Percentiles rank a stretch among this genome's conserved stretches.
Evolutionary conservation across 2,329 filamentous ascomycete species (phyloP).

Genomic region (Colletotrichum endophyticum): DNA sequence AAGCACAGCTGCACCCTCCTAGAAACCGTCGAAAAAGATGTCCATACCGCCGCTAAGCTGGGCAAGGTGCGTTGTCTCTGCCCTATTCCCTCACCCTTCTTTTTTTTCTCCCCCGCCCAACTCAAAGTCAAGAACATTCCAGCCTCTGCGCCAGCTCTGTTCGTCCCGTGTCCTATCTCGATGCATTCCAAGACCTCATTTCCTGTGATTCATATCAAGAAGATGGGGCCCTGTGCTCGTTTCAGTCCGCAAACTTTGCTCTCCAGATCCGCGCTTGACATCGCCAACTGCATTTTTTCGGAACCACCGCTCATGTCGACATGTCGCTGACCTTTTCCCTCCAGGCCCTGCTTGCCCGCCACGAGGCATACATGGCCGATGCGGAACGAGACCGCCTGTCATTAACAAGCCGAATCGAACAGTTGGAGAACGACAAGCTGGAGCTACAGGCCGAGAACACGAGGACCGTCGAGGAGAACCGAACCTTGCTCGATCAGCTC

Average conservation of each 20-base stretch:
- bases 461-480: slow-evolving; percentile 82
- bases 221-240: slow-evolving; percentile 21
- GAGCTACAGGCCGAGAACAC: slow-evolving; percentile 79
- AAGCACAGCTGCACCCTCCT: slow-evolving; percentile 80
- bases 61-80: slow-evolving; percentile 78
- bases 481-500: slow-evolving; percentile 79
- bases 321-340: slow-evolving; percentile 72
- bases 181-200: slow-evolving; percentile 20
- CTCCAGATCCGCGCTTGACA: slow-evolving; percentile 20
- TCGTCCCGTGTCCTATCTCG: background rate
- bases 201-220: slow-evolving; percentile 1
- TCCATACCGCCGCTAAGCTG: slow-evolving; percentile 83
- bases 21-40: slow-evolving; percentile 84
- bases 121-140: slow-evolving; percentile 12
- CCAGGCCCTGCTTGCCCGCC: slow-evolving; percentile 88
- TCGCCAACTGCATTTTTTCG: slow-evolving; percentile 8
- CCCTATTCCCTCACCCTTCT: background rate
- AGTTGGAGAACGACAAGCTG: slow-evolving; percentile 76
- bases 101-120: background rate
- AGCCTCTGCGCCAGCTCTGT: background rate
- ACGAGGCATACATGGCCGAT: slow-evolving; percentile 94
- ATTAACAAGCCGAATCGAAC: slow-evolving; percentile 75
- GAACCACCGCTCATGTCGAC: slow-evolving; percentile 21
- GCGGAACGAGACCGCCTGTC: slow-evolving; percentile 83
- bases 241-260: slow-evolving; percentile 24